phyloP scores from a whole-genome alignment of 352 stramenopile species.

The Globisporangium acanthophoron region DNA sequence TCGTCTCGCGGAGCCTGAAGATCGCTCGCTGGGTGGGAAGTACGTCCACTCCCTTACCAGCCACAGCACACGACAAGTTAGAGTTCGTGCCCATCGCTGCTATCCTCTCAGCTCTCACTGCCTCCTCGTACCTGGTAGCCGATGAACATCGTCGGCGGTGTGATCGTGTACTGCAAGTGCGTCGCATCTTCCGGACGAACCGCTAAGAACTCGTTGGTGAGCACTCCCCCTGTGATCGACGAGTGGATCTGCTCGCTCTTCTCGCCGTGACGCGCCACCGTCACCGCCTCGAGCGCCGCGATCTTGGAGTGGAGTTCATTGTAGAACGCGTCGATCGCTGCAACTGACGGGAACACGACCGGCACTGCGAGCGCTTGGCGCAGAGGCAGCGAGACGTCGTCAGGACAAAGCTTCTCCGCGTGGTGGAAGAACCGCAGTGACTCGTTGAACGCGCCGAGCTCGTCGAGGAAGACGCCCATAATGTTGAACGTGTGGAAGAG shows the following conservation, averaged over 20 bases:
- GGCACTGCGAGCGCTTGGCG: conserved; percentile 13
- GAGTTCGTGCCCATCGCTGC: neutral
- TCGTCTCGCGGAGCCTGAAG: conserved; percentile 20
- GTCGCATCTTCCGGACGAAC: conserved; percentile 28
- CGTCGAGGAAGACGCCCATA: conserved; percentile 65
- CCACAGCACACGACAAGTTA: neutral
- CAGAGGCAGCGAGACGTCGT: conserved; percentile 35
- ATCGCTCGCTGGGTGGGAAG: conserved; percentile 28
- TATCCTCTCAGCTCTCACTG: neutral
- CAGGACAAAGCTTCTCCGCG: conserved; percentile 27
- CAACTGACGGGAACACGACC: conserved; percentile 17
- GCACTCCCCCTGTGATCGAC: conserved; percentile 13
- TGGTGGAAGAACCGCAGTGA: conserved; percentile 40
- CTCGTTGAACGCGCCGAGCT: conserved; percentile 39
- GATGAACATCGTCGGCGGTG: conserved; percentile 58
- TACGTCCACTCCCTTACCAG: conserved; percentile 26
- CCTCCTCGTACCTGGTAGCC: conserved; percentile 42
- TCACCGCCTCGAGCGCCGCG: conserved; percentile 1
- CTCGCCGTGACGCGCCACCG: neutral
- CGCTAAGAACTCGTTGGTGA: neutral
- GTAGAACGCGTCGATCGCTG: conserved; percentile 9
- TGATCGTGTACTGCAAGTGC: conserved; percentile 57
- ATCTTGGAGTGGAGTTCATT: conserved; percentile 10
- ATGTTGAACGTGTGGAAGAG: conserved; percentile 39
- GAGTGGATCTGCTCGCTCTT: too few species aligned